Base-by-base conservation (phyloP, 768 basidiomycete species). In the Coprinopsis sp. region DNA sequence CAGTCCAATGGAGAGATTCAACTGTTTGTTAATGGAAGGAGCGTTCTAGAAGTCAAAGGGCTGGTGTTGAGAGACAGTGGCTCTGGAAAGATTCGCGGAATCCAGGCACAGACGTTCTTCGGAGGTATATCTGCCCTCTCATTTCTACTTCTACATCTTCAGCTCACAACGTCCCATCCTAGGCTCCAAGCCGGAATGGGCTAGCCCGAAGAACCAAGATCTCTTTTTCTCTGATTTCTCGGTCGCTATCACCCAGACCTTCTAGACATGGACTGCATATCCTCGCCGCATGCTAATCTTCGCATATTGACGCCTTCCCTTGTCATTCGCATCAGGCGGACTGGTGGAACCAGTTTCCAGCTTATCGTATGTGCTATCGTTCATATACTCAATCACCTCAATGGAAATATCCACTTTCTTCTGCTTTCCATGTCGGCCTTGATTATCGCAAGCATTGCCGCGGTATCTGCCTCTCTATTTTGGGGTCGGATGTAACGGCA, bases 211-310 rank as follows among this genome's bases (percentile, higher is more conserved):
- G 58, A 70, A 75, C 41, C 84, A 87, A 63, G 65, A 71, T 54
- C 63, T 74, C 16, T 87, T 71, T 62, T 85, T 87, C 67, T 76
- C 82, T 52, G 83, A 83, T 60, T 82, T 86, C 64, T 81, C 81
- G 6, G 67, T 82, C 46, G 80, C 81, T 29, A 74, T 85, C 58
- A 74, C 71, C 41, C 62, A 80, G 57, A 62, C 44, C 47, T 63
- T 74, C 50, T 75, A 65, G 60, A 54, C 46, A 34, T 12, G 33
- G n/a, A n/a, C n/a, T n/a, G n/a, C n/a, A n/a, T n/a, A n/a, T n/a
- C n/a, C n/a, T n/a, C n/a, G n/a, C n/a, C n/a, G n/a, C n/a, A n/a
- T n/a, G n/a, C n/a, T n/a, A n/a, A n/a, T n/a, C n/a, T n/a, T n/a
- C n/a, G n/a, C n/a, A n/a, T n/a, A n/a, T n/a, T n/a, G n/a, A n/a